Conservation (phyloP, 495 filamentous ascomycete species). For the Trichodelitschia bisporula region DNA sequence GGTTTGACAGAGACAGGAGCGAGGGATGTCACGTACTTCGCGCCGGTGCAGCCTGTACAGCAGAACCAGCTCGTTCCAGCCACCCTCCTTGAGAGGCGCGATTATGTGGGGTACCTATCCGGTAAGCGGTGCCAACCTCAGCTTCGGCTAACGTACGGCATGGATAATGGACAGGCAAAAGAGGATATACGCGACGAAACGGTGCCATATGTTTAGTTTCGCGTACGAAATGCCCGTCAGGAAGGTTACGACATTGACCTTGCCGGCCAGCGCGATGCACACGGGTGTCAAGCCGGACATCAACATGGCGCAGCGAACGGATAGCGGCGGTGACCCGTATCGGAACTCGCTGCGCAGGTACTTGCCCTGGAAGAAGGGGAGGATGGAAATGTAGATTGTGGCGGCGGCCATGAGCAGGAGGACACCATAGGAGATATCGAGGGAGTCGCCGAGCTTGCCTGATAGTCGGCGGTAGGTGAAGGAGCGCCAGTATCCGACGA, state of each 20-base stretch:
- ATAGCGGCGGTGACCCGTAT: constrained; percentile 23
- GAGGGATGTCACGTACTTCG: no score
- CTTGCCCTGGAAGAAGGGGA: constrained; percentile 13
- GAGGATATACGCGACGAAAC: constrained; percentile 4
- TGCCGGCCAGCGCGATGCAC: constrained; percentile 17
- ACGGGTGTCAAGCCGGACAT: constrained; percentile 26
- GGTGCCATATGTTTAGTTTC: constrained; percentile 5
- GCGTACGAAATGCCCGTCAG: constrained; percentile 4
- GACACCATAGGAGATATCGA: constrained; percentile 9
- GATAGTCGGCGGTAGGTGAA: constrained; percentile 13
- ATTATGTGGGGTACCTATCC: constrained; percentile 4
- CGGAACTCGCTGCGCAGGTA: constrained; percentile 16
- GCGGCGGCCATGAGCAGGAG: constrained; percentile 9
- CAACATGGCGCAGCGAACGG: constrained; percentile 27
- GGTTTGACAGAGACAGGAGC: no score
- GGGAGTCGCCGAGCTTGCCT: constrained; percentile 7
- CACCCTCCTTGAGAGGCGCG: constrained; percentile 4
- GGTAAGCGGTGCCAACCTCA: background rate
- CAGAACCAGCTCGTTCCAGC: constrained; percentile 4
- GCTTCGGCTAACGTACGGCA: constrained; percentile 5
- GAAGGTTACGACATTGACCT: constrained; percentile 22
- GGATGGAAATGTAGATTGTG: constrained; percentile 2
- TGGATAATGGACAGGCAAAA: constrained; percentile 3
- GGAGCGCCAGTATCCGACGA: constrained; percentile 8
- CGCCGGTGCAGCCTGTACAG: no score